Percentiles rank a stretch among this genome's conserved stretches.
Conservation (phyloP, 2,329 filamentous ascomycete species). For the Fusarium sp. region DNA sequence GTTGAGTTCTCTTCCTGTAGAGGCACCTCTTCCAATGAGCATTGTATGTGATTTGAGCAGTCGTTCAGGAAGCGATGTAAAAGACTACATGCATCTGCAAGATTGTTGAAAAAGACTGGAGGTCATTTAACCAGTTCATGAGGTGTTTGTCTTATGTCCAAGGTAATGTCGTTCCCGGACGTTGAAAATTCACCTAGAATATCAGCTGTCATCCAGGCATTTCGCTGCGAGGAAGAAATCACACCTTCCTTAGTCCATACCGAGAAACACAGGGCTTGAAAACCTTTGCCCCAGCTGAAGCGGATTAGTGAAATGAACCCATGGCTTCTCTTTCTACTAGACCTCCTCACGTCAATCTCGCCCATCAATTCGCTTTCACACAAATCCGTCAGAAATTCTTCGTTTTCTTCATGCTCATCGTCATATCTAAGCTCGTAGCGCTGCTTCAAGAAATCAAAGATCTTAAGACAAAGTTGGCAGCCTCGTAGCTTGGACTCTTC, state of each 20-base stretch:
- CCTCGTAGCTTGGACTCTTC: too few relatives aligned
- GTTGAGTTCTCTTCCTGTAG: neutral
- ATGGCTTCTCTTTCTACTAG: too few relatives aligned
- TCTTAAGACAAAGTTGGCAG: neutral
- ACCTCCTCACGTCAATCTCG: too few relatives aligned
- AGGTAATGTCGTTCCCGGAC: neutral
- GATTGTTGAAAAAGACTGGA: neutral
- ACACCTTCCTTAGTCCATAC: neutral
- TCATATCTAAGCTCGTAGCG: neutral
- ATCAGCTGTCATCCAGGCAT: neutral
- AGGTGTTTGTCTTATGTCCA: neutral
- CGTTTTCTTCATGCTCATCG: neutral
- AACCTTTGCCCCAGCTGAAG: too few relatives aligned
- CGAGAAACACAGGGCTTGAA: neutral
- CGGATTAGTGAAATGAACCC: too few relatives aligned
- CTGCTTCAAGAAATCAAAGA: neutral
- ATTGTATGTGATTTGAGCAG: neutral
- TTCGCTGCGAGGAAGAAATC: neutral
- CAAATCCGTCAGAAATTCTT: accelerated
- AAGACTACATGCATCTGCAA: neutral
- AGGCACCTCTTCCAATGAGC: neutral
- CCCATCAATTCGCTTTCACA: neutral
- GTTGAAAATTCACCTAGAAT: too few relatives aligned
- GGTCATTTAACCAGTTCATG: neutral
- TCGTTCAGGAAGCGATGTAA: neutral